Base-by-base conservation (phyloP, 169 alveolate species). In the Plasmodium knowlesi region DNA sequence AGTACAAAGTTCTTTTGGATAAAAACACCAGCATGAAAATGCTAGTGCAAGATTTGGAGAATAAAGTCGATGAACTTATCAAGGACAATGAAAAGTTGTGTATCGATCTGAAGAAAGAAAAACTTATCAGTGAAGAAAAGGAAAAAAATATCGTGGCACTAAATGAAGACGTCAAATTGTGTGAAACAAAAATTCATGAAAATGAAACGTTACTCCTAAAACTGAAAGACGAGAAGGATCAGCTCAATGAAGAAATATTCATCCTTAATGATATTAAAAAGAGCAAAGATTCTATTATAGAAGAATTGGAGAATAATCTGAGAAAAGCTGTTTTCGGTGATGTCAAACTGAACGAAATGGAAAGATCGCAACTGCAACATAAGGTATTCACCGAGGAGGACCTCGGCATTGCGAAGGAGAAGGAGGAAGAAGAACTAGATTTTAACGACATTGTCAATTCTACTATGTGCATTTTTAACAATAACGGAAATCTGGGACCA, bases 1-100 rank as follows among this genome's bases (percentile, higher is more conserved):
- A 91, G 83, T 91, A 91, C 32, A 91, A 91, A 81, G 95, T 91
- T 5, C 41, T 91, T 22, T 41, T 91, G 57, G 95, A 91, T 82
- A 91, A 91, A 91, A 91, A 91, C 76, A 91, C 95, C 9, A 91
- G 95, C 25, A 91, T 91, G 95, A 91, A 91, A 54, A 82, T 91
- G 92, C 37, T 82, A 53, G 83, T 91, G 34, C 95, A 91, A 50
- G 95, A 91, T 67, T 91, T 82, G 41, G 95, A 91, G 74, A 82
- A 71, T 91, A 91, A 91, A 91, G 71, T 91, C 46, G 92, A 91
- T 34, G 95, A 91, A 14, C 78, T 91, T 10, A 81, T 91, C 50
- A 91, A 91, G 76, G 95, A 91, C 83, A 91, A 91, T 82, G 95
- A 91, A 91, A 91, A 91, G 25, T 46, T 80, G 25, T 81, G 92